Conservation (phyloP, 1,284 basidiomycete species). For the Laetiporus sulphureus region DNA sequence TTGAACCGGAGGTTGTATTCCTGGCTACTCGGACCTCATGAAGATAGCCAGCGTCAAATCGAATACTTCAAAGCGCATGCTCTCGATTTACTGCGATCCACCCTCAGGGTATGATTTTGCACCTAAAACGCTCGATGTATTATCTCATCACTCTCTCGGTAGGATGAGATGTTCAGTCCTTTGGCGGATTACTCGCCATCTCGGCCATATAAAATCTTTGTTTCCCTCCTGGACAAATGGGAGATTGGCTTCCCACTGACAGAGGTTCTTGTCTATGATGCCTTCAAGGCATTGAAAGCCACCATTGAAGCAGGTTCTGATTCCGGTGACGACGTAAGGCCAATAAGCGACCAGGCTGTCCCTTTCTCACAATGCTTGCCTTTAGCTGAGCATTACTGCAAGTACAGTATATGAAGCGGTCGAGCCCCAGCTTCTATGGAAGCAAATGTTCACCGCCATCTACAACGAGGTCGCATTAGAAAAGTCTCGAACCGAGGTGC, state of each 20-base stretch:
- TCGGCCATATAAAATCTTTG: conserved; percentile 91
- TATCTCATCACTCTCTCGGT: conserved; percentile 3
- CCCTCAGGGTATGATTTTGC: conserved; percentile 50
- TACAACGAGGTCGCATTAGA: conserved; percentile 44
- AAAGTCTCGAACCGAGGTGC: conserved; percentile 40
- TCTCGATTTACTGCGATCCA: conserved; percentile 60
- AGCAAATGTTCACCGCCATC: conserved; percentile 55
- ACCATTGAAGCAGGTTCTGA: conserved; percentile 44
- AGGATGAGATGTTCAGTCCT: conserved; percentile 72
- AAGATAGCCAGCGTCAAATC: conserved; percentile 67
- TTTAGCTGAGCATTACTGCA: conserved; percentile 76
- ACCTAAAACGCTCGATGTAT: conserved; percentile 3
- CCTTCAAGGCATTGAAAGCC: conserved; percentile 66
- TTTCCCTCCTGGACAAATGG: conserved; percentile 95
- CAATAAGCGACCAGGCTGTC: conserved; percentile 1
- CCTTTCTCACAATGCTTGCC: neutral
- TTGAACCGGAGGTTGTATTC: conserved; percentile 90
- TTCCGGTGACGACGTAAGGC: conserved; percentile 57
- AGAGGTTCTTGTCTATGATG: conserved; percentile 72
- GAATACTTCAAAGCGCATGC: conserved; percentile 65
- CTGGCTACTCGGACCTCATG: conserved; percentile 86
- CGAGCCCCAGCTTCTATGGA: conserved; percentile 88
- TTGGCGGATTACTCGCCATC: conserved; percentile 69
- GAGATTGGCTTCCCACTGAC: conserved; percentile 87
- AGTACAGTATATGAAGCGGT: conserved; percentile 89